Conservation (phyloP, 2,329 filamentous ascomycete species). For the Epichloe hybrida region DNA sequence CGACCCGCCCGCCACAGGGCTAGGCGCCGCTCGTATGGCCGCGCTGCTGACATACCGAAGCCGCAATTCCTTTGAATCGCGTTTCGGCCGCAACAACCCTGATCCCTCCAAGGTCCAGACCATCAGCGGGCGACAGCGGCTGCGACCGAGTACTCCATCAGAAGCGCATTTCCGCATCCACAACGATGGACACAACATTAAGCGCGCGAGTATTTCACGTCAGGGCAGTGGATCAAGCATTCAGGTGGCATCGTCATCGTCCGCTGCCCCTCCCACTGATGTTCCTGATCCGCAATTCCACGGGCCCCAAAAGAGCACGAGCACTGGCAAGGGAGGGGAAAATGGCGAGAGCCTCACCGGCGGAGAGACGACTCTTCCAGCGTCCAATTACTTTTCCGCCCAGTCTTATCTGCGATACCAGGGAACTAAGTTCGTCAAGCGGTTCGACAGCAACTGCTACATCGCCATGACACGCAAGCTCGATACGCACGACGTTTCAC, state of each 20-base stretch:
- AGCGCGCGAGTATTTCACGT: slow-evolving; percentile 36
- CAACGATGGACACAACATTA: slow-evolving; percentile 65
- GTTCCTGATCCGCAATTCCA: slow-evolving; percentile 52
- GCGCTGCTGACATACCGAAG: slow-evolving; percentile 91
- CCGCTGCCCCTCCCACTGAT: slow-evolving; percentile 9
- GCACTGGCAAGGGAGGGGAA: background rate
- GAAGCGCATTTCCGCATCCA: slow-evolving; percentile 70
- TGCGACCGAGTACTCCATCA: slow-evolving; percentile 46
- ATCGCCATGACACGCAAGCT: slow-evolving; percentile 97
- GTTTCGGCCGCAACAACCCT: slow-evolving; percentile 86
- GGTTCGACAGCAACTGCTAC: slow-evolving; percentile 97
- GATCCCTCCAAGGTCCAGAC: slow-evolving; percentile 73
- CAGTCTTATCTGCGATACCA: slow-evolving; percentile 97
- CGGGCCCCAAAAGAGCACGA: slow-evolving; percentile 29
- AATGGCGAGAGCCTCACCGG: slow-evolving; percentile 36
- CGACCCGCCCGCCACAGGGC: slow-evolving; percentile 73
- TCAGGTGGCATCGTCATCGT: slow-evolving; percentile 8
- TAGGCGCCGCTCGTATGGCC: slow-evolving; percentile 93
- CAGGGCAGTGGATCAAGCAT: slow-evolving; percentile 25
- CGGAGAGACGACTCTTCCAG: slow-evolving; percentile 34
- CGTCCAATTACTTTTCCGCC: slow-evolving; percentile 88
- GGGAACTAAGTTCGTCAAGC: slow-evolving; percentile 88
- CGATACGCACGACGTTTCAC: slow-evolving; percentile 89
- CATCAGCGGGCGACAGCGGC: slow-evolving; percentile 55
- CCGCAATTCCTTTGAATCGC: slow-evolving; percentile 89